phyloP scores from a whole-genome alignment of 2,329 filamentous ascomycete species.

The Hysterium pulicare region DNA sequence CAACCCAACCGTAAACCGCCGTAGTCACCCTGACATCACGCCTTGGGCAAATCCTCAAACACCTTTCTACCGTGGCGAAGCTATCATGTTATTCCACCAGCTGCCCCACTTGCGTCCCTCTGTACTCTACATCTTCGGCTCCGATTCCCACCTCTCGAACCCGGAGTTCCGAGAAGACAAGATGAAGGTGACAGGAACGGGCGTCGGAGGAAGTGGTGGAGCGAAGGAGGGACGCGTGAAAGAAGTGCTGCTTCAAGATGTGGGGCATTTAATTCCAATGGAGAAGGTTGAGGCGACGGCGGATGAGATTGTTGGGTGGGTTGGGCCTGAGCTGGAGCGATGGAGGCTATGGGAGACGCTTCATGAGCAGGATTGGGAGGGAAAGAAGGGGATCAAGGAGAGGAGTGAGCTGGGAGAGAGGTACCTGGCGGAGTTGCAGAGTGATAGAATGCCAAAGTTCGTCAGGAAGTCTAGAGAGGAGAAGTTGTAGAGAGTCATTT shows the following conservation, averaged over 20 bases:
- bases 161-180: conserved; percentile 55
- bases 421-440: conserved; percentile 30
- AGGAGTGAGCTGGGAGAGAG: conserved; percentile 25
- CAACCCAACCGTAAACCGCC: conserved; percentile 32
- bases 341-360: conserved; percentile 34
- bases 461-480: too few species aligned
- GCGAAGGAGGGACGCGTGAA: conserved; percentile 63
- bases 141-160: conserved; percentile 54
- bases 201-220: conserved; percentile 66
- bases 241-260: conserved; percentile 59
- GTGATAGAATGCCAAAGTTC: too few species aligned
- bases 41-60: conserved; percentile 33
- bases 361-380: conserved; percentile 30
- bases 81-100: conserved; percentile 52
- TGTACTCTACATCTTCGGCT: conserved; percentile 68
- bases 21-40: conserved; percentile 44
- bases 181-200: conserved; percentile 61
- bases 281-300: conserved; percentile 70
- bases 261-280: conserved; percentile 81
- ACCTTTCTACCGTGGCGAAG: conserved; percentile 68
- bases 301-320: conserved; percentile 41
- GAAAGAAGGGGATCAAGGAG: conserved; percentile 25
- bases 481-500: too few species aligned
- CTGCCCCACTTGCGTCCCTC: conserved; percentile 62
- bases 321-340: conserved; percentile 34